Base-by-base conservation (phyloP, 2,329 filamentous ascomycete genomes). In the Xylaria sp. region DNA sequence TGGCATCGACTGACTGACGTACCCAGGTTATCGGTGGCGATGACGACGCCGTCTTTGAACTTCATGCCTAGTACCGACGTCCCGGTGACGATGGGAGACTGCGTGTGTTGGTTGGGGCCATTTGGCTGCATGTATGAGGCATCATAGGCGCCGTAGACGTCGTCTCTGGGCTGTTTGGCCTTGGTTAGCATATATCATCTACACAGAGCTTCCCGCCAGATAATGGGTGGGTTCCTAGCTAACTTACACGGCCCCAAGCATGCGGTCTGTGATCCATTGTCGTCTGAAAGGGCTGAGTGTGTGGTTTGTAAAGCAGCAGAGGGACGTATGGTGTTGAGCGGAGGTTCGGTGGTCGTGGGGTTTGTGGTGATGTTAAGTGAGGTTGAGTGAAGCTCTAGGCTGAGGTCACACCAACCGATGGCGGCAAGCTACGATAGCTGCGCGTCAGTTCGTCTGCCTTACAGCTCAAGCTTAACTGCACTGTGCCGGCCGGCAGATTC, bases 1-100 rank as follows among this genome's bases (percentile, higher is more conserved):
- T 56, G 34, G 34, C 59, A n/a, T 52, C 59, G 51, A 76, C 86
- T 65, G 86, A 97, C 94, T 59, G 50, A 76, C 86, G 65, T 86
- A 97, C 94, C 94, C 73, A 99, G 85, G 85, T 98, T 99, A 83
- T 99, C 96, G 77, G 96, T 94, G 62, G 95, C 96, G 81, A 99
- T 95, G 78, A 97, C 94, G 73, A 99, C 94, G 79, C 96, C 96
- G 75, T 94, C 93, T 79, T 94, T 95, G 88, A 94, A 99, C 86
- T 98, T 98, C 81, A 98, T 88, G 73, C 91, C 96, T 66, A 99
- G 84, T 72, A 99, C 96, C 63, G 96, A 98, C 59, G 96, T 98
- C 79, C 96, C 96, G 62, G 96, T 99, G 71, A 99, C 96, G 75
- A 97, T 91, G 77, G 96, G 96, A 39, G 90, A 90, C 83, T 97